phyloP scores from a whole-genome alignment of 345 rosid species.

The Syzygium oleosum region DNA sequence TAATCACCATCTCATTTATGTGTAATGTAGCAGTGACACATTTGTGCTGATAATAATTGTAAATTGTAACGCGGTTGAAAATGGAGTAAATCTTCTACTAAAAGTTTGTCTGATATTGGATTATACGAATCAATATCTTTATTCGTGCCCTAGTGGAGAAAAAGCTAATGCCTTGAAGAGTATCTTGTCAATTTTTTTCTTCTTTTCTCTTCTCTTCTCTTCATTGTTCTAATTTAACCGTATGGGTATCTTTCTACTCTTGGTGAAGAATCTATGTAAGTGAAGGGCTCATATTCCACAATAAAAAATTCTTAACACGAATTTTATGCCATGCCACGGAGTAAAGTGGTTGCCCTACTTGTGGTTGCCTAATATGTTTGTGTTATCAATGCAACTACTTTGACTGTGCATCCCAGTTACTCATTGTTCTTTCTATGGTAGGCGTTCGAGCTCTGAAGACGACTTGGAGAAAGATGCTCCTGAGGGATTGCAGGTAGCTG shows the following conservation, averaged over 20 bases:
- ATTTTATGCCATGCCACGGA: neutral
- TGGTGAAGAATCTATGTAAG: neutral
- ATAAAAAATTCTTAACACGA: neutral
- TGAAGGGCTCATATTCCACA: neutral
- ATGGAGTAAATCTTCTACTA: neutral
- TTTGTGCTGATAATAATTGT: neutral
- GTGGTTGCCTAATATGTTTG: neutral
- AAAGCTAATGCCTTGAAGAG: neutral
- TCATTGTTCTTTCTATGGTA: slow-evolving; percentile 13
- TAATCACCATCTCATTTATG: neutral
- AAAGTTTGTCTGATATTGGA: neutral
- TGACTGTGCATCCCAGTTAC: neutral
- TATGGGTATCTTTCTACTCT: neutral
- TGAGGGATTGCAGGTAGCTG: slow-evolving; percentile 35
- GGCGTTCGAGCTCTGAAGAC: slow-evolving; percentile 60
- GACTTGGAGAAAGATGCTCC: slow-evolving; percentile 31
- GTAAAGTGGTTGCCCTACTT: neutral
- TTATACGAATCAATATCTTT: neutral
- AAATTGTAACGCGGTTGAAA: neutral
- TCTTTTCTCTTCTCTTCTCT: neutral
- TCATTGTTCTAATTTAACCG: neutral
- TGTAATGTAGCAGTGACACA: neutral
- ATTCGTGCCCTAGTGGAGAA: neutral
- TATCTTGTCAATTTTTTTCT: neutral
- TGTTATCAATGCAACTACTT: neutral